Evolutionary conservation across 2,329 filamentous ascomycete genomes (phyloP).

Genomic region (Xylariaceae sp.): DNA sequence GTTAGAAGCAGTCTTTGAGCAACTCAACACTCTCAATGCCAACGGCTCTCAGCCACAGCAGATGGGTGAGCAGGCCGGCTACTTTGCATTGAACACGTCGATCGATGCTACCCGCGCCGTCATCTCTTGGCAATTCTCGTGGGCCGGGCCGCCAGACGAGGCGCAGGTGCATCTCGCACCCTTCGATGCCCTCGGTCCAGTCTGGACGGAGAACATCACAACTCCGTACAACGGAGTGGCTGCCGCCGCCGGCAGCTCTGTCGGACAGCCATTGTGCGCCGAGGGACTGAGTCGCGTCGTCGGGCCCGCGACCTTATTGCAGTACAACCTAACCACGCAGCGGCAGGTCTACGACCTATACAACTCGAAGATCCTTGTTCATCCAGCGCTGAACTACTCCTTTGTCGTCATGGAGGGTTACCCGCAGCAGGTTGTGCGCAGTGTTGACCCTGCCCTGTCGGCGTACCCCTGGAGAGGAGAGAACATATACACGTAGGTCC

Average conservation of each 20-base stretch:
- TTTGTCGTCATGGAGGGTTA: constrained; percentile 24
- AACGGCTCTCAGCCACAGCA: too few species aligned
- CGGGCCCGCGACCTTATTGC: neutral
- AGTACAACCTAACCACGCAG: constrained; percentile 24
- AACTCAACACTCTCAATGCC: too few species aligned
- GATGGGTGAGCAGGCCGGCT: too few species aligned
- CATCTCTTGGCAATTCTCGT: constrained; percentile 22
- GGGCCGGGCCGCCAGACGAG: constrained; percentile 18
- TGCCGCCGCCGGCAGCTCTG: neutral
- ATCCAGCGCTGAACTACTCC: constrained; percentile 11
- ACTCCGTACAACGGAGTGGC: constrained; percentile 18
- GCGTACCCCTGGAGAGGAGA: constrained; percentile 22
- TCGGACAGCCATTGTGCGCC: neutral
- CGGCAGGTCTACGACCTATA: constrained; percentile 20
- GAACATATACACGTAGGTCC: constrained; percentile 16
- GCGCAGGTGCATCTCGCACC: constrained; percentile 19
- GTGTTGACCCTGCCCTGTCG: constrained; percentile 6
- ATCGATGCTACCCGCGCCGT: too few species aligned
- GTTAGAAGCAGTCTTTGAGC: neutral
- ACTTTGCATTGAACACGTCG: too few species aligned
- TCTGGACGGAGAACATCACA: constrained; percentile 8
- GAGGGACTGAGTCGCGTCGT: neutral
- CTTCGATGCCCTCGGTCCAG: constrained; percentile 20
- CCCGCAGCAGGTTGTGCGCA: constrained; percentile 14
- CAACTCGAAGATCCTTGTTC: constrained; percentile 4